phyloP scores from a whole-genome alignment of 305 asterid genomes.

The Fraxinus floribunda region DNA sequence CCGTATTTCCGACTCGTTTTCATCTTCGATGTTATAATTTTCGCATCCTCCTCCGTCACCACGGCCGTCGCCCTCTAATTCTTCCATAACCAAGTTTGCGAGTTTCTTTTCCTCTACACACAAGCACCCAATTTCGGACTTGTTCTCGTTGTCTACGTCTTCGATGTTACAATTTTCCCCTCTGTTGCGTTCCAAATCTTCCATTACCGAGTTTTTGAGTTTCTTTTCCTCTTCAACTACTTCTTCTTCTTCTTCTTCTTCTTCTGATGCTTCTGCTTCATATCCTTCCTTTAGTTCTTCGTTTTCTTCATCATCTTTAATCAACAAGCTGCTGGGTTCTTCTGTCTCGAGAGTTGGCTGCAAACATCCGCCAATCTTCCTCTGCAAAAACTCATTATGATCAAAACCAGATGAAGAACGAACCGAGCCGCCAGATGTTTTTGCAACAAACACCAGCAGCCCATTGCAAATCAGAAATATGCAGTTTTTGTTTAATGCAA shows the following conservation, averaged over 20 bases:
- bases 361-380: not conserved
- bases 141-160: not conserved
- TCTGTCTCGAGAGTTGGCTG: not conserved
- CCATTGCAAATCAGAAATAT: slow-evolving; percentile 61
- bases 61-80: not conserved
- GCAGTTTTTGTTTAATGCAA: slow-evolving; percentile 42
- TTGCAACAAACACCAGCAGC: slow-evolving; percentile 45
- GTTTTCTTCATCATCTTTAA: not conserved
- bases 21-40: not conserved
- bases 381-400: slow-evolving; percentile 23
- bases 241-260: not conserved
- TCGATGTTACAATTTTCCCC: not conserved
- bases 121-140: too few species aligned
- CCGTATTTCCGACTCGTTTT: not conserved
- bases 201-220: not conserved
- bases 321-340: slow-evolving; percentile 9
- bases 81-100: too few species aligned
- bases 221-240: slow-evolving; percentile 5
- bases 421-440: slow-evolving; percentile 33
- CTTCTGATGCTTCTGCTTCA: not conserved
- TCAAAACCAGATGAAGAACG: slow-evolving; percentile 31
- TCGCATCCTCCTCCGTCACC: not conserved
- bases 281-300: not conserved
- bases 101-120: too few species aligned
- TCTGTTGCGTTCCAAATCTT: not conserved